These are phyloP conservation scores for Aureobasidium sp. DNA, from an alignment of 2,329 filamentous ascomycete species.

Conservation along the genomic window DNA sequence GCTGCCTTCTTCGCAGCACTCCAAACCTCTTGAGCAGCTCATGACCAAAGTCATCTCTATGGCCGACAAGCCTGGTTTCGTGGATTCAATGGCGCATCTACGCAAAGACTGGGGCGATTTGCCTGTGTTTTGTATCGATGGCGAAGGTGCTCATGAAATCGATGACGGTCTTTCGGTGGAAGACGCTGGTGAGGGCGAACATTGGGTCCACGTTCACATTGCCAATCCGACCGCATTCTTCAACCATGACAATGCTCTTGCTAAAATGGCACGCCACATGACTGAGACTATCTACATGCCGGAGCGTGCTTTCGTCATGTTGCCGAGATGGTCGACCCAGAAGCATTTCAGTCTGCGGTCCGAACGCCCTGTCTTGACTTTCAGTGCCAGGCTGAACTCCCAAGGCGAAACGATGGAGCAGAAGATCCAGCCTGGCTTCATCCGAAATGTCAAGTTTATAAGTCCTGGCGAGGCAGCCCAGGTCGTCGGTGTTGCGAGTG, in stretches of 20 bases:
- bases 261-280: slow-evolving; percentile 55
- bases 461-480: slow-evolving; percentile 37
- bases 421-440: slow-evolving; percentile 46
- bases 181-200: slow-evolving; percentile 37
- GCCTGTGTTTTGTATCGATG: slow-evolving; percentile 68
- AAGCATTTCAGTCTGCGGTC: slow-evolving; percentile 47
- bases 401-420: slow-evolving; percentile 49
- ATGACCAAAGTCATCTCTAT: slow-evolving; percentile 27
- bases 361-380: slow-evolving; percentile 52
- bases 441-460: slow-evolving; percentile 49
- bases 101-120: slow-evolving; percentile 55
- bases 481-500: slow-evolving; percentile 8
- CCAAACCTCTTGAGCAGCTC: slow-evolving; percentile 38
- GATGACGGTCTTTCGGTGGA: slow-evolving; percentile 75
- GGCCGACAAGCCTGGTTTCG: slow-evolving; percentile 32
- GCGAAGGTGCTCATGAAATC: slow-evolving; percentile 58
- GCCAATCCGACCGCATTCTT: slow-evolving; percentile 73
- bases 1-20: slow-evolving; percentile 43
- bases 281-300: slow-evolving; percentile 52
- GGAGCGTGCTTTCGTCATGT: slow-evolving; percentile 50
- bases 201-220: slow-evolving; percentile 72
- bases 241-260: slow-evolving; percentile 49
- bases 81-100: slow-evolving; percentile 49
- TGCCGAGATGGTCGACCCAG: slow-evolving; percentile 45
- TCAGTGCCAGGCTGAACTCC: slow-evolving; percentile 50